Evolutionary conservation across 2,329 filamentous ascomycete genomes (phyloP).

Genomic region (Colletotrichum kahawae): DNA sequence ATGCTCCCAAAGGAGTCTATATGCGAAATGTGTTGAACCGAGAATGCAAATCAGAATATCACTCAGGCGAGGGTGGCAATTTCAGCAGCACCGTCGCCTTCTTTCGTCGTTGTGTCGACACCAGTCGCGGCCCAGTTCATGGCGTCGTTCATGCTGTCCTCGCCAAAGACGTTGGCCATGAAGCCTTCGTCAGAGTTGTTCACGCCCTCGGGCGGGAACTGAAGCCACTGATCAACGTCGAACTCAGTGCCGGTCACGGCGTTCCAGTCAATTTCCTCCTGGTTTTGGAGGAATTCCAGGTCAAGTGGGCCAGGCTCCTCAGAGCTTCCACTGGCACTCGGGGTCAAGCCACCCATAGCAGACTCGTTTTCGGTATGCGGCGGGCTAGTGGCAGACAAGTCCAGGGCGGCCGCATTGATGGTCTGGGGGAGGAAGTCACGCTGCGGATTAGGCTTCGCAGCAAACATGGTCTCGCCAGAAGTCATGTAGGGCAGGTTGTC

Average conservation of each 20-base stretch:
- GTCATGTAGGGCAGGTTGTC: slow-evolving; percentile 53
- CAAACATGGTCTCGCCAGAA: slow-evolving; percentile 42
- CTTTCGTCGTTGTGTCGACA: neutral
- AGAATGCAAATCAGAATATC: neutral
- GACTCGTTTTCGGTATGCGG: slow-evolving; percentile 49
- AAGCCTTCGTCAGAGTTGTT: slow-evolving; percentile 42
- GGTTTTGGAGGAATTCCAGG: slow-evolving; percentile 51
- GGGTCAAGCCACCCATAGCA: slow-evolving; percentile 42
- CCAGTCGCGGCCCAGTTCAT: slow-evolving; percentile 24
- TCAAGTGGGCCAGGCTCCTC: slow-evolving; percentile 47
- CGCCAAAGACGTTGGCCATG: slow-evolving; percentile 36
- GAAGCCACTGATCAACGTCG: slow-evolving; percentile 64
- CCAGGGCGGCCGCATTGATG: slow-evolving; percentile 39
- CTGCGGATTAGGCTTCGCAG: slow-evolving; percentile 13
- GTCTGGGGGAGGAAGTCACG: slow-evolving; percentile 37
- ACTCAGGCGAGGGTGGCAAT: slow-evolving; percentile 1
- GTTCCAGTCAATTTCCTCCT: slow-evolving; percentile 60
- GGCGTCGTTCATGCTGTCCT: slow-evolving; percentile 24
- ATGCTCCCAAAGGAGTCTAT: slow-evolving; percentile 9
- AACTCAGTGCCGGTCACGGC: slow-evolving; percentile 57
- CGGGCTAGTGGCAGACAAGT: slow-evolving; percentile 43
- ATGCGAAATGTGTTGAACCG: neutral
- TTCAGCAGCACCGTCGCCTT: slow-evolving; percentile 3
- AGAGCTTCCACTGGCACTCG: slow-evolving; percentile 49
- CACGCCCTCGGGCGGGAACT: slow-evolving; percentile 58